Evolutionary conservation across 306 rosid species (phyloP), one percentile per base, ranked within the genome.

Genomic region (Acacia confusa): DNA sequence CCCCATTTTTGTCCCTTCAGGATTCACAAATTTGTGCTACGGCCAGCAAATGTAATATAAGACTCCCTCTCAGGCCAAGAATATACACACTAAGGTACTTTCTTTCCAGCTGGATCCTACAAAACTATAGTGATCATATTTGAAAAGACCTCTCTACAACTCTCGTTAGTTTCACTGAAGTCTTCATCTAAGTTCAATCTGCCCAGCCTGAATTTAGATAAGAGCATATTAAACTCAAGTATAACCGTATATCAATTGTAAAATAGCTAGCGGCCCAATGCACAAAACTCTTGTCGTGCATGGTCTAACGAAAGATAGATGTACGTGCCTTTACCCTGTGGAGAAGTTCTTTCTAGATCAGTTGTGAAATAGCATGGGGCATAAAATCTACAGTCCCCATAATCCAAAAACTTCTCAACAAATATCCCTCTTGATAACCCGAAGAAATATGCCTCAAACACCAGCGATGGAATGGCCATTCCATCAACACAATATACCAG

Each of bases 71-170:
- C 61, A 9, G 64, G 15, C 24, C 7, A 22, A 22, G 22, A n/a
- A 1, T 57, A 57, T 22, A 22, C 27, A 55, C 20, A 8, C 2
- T 2, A 0, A 77, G 27, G 38, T 38, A 36, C 64, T 63, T 70
- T 50, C 60, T 82, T 79, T 38, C 79, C 60, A 67, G 74, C 83
- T 63, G 75, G 7, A 61, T 65, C 82, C 81, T 68, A 38, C 22
- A 44, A 72, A 57, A 75, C 22, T 1, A 60, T 11, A 71, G 75
- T 24, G 19, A 25, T 3, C 40, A 45, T 15, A 71, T 15, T 25
- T 71, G 24, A 34, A 71, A 24, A 70, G 48, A 22, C 55, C 17
- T 43, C 28, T 22, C 75, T 19, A 13, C 57, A 44, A 45, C 58
- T 48, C 22, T 71, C 25, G 8, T 24, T 45, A 27, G 24, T 71